A percentile compares a stretch with the other conserved stretches of the same genome.
Evolutionary conservation across 78 protist species (phyloP).

Genomic region (Planoprotostelium fungivorum): DNA sequence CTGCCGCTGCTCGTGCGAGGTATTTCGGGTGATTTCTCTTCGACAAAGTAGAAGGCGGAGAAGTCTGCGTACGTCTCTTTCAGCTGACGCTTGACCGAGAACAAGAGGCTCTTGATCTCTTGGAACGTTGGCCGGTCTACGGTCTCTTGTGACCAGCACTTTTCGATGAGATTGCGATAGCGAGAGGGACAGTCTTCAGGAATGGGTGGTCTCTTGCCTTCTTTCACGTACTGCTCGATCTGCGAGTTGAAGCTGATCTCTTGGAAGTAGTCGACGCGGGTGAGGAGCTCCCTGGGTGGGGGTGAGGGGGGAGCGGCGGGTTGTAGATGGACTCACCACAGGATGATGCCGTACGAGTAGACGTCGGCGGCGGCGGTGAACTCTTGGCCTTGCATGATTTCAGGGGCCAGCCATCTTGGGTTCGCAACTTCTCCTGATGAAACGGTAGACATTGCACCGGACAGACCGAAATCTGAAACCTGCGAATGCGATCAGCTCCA

Average conservation of each 20-base stretch:
- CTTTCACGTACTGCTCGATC: slow-evolving; percentile 18
- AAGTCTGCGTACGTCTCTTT: neutral
- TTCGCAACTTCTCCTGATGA: slow-evolving; percentile 54
- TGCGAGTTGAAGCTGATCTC: slow-evolving; percentile 24
- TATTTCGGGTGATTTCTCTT: neutral
- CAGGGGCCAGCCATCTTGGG: slow-evolving; percentile 73
- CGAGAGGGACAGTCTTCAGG: slow-evolving; percentile 15
- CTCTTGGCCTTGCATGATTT: slow-evolving; percentile 28
- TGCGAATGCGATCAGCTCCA: slow-evolving; percentile 15
- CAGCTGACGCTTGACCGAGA: neutral
- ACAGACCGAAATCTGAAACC: slow-evolving; percentile 61
- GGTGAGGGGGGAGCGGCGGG: no score
- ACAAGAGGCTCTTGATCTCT: neutral
- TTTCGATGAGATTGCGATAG: slow-evolving; percentile 4
- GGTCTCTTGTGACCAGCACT: slow-evolving; percentile 25
- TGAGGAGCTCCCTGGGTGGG: slow-evolving; percentile 50
- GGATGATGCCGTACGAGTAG: slow-evolving; percentile 57
- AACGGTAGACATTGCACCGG: slow-evolving; percentile 45
- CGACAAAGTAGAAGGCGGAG: neutral
- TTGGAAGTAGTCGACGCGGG: slow-evolving; percentile 29
- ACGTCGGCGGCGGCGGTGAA: slow-evolving; percentile 44
- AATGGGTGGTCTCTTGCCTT: slow-evolving; percentile 23
- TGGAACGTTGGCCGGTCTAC: slow-evolving; percentile 6
- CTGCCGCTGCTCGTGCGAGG: no score
- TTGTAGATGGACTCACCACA: no score